Percentiles rank a stretch among this genome's conserved stretches.
These are phyloP conservation scores for Oryza meyeriana DNA, from an alignment of 176 grass and related monocot species.

Conservation along the genomic window DNA sequence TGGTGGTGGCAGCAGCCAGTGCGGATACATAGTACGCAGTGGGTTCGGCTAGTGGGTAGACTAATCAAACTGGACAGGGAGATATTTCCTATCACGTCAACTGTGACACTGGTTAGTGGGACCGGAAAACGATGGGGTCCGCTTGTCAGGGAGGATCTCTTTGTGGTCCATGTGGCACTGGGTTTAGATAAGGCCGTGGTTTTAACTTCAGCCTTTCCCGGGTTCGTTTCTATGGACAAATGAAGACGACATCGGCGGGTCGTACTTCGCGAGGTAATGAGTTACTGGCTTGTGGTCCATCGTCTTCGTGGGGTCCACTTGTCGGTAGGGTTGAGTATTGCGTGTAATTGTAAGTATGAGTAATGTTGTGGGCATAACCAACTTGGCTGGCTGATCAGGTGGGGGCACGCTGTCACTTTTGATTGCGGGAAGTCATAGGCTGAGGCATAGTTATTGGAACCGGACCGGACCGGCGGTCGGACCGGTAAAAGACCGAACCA, in stretches of 20 bases:
- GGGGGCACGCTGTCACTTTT: not conserved
- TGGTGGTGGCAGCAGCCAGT: not conserved
- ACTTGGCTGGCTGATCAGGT: not conserved
- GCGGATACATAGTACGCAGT: conserved; percentile 15
- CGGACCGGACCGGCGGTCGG: too few species aligned
- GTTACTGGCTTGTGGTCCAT: not conserved
- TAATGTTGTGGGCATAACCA: not conserved
- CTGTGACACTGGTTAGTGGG: not conserved
- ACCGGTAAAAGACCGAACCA: too few species aligned
- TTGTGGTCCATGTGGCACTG: accelerated
- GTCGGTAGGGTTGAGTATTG: not conserved
- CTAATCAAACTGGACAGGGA: not conserved
- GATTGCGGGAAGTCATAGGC: not conserved
- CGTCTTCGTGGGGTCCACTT: not conserved
- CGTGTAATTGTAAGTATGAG: not conserved
- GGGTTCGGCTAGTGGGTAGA: conserved; percentile 7
- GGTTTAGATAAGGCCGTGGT: not conserved
- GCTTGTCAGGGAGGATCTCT: not conserved
- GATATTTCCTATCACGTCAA: not conserved
- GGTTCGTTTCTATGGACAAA: not conserved
- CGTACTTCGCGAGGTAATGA: not conserved
- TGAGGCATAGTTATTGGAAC: too few species aligned
- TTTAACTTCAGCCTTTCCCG: not conserved
- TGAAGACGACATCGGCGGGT: not conserved
- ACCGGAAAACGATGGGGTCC: accelerated